Evolutionary conservation across 805 yeast genomes (phyloP).

Genomic region (Tetrapisispora taiwanensis): DNA sequence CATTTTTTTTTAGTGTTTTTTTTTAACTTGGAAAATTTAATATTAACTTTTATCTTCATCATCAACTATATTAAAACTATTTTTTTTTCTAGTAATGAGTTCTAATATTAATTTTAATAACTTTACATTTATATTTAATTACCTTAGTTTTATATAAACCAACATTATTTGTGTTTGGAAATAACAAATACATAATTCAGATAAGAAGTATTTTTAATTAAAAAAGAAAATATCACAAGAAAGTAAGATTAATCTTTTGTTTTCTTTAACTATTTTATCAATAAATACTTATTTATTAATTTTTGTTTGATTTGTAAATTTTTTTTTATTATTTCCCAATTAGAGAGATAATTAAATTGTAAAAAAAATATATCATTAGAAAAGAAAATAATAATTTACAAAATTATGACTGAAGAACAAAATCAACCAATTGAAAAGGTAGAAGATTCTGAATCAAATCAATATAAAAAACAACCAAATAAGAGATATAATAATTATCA

Average conservation of each 20-base stretch:
- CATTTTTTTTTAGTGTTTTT: too few relatives aligned
- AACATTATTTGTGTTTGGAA: too few relatives aligned
- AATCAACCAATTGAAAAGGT: slow-evolving; percentile 1
- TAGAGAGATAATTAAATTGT: not conserved
- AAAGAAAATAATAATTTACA: too few relatives aligned
- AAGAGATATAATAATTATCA: not conserved
- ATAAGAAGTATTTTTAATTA: too few relatives aligned
- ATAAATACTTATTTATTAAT: too few relatives aligned
- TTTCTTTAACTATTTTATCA: too few relatives aligned
- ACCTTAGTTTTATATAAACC: too few relatives aligned
- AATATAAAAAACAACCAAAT: not conserved
- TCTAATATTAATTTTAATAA: not conserved
- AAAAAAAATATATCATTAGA: not conserved
- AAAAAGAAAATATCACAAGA: too few relatives aligned
- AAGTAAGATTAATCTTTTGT: too few relatives aligned
- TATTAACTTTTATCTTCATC: not conserved
- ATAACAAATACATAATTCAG: too few relatives aligned
- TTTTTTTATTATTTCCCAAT: too few relatives aligned
- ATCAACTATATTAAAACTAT: not conserved
- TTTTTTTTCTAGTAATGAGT: not conserved
- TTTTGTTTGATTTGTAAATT: not conserved
- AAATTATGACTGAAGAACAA: slow-evolving; percentile 4
- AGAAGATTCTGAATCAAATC: not conserved
- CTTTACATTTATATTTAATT: too few relatives aligned
- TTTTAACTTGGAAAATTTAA: not conserved